These are phyloP conservation scores for Saturnispora mendoncae DNA, from an alignment of 805 yeast species.

Conservation along the genomic window DNA sequence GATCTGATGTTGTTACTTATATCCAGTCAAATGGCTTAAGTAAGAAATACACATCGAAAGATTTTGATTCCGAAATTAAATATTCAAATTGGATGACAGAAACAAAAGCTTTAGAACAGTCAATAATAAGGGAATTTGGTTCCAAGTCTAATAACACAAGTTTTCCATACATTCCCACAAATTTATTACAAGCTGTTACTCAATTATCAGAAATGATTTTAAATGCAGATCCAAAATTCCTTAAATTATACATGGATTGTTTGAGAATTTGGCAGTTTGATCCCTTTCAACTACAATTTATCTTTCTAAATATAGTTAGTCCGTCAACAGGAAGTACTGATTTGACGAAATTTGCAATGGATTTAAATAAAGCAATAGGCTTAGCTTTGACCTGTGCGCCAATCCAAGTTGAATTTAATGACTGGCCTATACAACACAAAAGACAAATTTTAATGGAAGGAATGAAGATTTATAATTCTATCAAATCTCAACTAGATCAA, in stretches of 20 bases:
- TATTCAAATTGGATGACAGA: conserved; percentile 15
- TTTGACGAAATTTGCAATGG: neutral
- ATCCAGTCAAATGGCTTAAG: conserved; percentile 7
- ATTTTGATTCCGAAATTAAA: conserved; percentile 13
- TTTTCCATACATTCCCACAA: conserved; percentile 10
- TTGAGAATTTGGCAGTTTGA: conserved; percentile 27
- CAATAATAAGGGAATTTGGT: conserved; percentile 8
- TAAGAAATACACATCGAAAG: conserved; percentile 9
- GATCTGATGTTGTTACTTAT: conserved; percentile 7
- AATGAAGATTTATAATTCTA: conserved; percentile 14
- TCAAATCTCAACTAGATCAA: conserved; percentile 9
- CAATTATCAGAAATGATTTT: conserved; percentile 15
- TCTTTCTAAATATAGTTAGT: conserved; percentile 11
- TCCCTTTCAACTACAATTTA: conserved; percentile 21
- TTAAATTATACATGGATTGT: conserved; percentile 23
- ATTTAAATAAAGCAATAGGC: conserved; percentile 17
- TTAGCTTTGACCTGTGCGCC: conserved; percentile 22
- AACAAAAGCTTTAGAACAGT: conserved; percentile 10
- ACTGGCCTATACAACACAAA: conserved; percentile 22
- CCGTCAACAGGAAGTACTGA: conserved; percentile 1
- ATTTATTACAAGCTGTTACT: conserved; percentile 6
- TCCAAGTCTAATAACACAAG: neutral
- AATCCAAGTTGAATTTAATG: conserved; percentile 16
- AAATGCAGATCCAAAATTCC: conserved; percentile 19
- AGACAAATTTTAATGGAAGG: conserved; percentile 13